phyloP scores from a whole-genome alignment of 2,329 filamentous ascomycete species.

The Bipolaris gigantea region DNA sequence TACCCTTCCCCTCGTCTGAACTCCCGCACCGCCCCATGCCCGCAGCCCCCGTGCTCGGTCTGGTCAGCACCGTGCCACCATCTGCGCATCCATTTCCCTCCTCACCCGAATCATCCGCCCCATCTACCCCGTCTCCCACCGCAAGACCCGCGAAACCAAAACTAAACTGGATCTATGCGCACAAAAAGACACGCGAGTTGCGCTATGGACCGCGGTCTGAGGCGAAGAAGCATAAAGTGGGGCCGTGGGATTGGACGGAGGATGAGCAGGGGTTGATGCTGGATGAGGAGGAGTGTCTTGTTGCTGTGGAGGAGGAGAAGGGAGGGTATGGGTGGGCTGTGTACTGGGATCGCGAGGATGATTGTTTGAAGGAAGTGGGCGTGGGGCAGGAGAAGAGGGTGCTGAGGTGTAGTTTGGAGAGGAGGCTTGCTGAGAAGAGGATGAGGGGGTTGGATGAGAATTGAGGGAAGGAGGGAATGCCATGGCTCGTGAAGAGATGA shows the following conservation, averaged over 20 bases:
- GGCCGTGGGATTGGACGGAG: conserved; percentile 79
- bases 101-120: conserved; percentile 39
- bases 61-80: conserved; percentile 53
- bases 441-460: conserved; percentile 20
- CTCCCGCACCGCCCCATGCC: conserved; percentile 41
- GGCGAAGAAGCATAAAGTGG: conserved; percentile 71
- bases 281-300: conserved; percentile 58
- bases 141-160: conserved; percentile 50
- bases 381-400: conserved; percentile 47
- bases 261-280: conserved; percentile 58
- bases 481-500: too few relatives aligned
- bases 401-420: conserved; percentile 50
- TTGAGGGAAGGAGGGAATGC: not conserved
- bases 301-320: conserved; percentile 58
- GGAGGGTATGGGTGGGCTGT: conserved; percentile 55
- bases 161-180: conserved; percentile 69
- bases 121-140: conserved; percentile 15
- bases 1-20: conserved; percentile 52
- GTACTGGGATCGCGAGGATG: conserved; percentile 54
- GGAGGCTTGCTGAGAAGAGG: conserved; percentile 39
- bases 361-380: conserved; percentile 46
- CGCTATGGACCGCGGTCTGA: conserved; percentile 70
- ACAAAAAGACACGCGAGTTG: conserved; percentile 61
- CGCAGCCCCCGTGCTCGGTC: conserved; percentile 47
- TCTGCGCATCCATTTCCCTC: not conserved